Evolutionary conservation across 2,329 filamentous ascomycete species (phyloP), one percentile per base, ranked within the genome.

Genomic region (Emergomyces africanus): DNA sequence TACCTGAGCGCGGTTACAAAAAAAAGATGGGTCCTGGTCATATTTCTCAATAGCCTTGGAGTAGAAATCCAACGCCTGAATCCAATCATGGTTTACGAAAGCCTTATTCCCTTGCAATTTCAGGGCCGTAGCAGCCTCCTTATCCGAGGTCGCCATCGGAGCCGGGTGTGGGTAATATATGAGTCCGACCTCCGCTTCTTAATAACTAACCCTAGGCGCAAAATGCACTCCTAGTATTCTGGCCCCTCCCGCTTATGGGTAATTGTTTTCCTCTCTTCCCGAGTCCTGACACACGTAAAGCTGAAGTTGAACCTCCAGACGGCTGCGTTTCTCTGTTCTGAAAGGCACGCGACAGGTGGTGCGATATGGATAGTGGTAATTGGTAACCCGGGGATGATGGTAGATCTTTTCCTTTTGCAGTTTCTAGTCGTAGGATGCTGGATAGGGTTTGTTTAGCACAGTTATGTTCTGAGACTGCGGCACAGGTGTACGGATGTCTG

Each of bases 91-190:
- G 37, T 84, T 79, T 59, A 85, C 84, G 75, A 97, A 97, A 57
- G 90, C 90, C 70, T 91, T 88, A 76, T 99, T 99, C 72, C 94
- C 94, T 74, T 95, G 83, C 74, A 95, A 87, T 79, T 99, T 99
- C 67, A 95, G 79, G 70, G 86, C 87, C 66, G 85, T 82, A 57
- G 92, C 92, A 73, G 88, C 84, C 72, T 88, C 85, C 67, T 71
- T 65, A 57, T 75, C 74, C 57, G 74, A 62, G 57, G 74, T 71
- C 64, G 73, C 73, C 73, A 76, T 77, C 55, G 44, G 39, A 53
- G 28, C 20, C 20, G 18, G 18, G 48, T 14, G 18, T 8, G 30
- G n/a, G n/a, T n/a, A n/a, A 20, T 20, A 15, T 30, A 33, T 50
- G n/a, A 18, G 25, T 30, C 28, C 25, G 20, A 28, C 15, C 0